These are phyloP conservation scores for Leccinum subgranulosum DNA, from an alignment of 768 basidiomycete genomes.

Conservation along the genomic window DNA sequence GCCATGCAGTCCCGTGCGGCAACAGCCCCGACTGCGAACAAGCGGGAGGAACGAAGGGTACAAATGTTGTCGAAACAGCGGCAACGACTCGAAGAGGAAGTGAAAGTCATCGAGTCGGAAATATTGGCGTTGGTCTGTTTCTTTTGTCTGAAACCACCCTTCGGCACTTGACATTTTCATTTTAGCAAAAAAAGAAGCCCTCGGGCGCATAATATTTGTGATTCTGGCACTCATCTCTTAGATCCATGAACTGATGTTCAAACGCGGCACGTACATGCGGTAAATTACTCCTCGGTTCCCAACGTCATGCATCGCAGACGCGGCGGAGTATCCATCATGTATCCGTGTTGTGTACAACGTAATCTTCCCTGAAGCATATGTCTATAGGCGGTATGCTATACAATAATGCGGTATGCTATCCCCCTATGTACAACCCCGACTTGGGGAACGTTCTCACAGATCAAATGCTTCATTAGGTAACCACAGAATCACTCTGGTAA, in stretches of 20 bases:
- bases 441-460: too few relatives aligned
- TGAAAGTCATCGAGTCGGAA: constrained; percentile 58
- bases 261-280: background rate
- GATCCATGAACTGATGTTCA: background rate
- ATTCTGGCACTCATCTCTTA: background rate
- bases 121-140: constrained; percentile 49
- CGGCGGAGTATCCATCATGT: background rate
- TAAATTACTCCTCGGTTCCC: background rate
- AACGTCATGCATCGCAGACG: background rate
- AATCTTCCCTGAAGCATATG: background rate
- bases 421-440: too few relatives aligned
- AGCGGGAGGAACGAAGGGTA: constrained; percentile 62
- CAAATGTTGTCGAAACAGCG: constrained; percentile 65
- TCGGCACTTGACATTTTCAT: constrained; percentile 5
- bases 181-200: constrained; percentile 23
- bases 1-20: constrained; percentile 38
- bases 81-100: constrained; percentile 63
- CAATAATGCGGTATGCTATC: background rate
- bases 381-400: too few relatives aligned
- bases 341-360: background rate
- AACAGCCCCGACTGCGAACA: constrained; percentile 52
- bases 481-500: too few relatives aligned
- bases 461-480: too few relatives aligned
- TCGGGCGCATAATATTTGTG: background rate
- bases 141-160: background rate